Evolutionary conservation across 306 rosid genomes (phyloP).

Genomic region (Macrotyloma uniflorum): DNA sequence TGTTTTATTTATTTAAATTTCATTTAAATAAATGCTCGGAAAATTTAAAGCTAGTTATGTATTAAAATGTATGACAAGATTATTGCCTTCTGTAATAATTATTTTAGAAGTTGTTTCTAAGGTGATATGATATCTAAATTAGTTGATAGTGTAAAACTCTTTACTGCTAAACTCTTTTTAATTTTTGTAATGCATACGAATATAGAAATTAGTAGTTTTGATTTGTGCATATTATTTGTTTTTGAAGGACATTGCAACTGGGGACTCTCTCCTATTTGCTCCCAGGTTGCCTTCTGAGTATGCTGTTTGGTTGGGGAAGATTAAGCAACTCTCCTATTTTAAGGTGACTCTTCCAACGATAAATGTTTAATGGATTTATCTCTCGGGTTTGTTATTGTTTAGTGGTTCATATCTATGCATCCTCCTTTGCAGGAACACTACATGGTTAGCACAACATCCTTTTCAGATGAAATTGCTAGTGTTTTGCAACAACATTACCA

Average conservation of each 20-base stretch:
- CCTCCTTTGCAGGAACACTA: constrained; percentile 71
- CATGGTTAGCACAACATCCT: constrained; percentile 53
- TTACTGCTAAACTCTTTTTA: not conserved
- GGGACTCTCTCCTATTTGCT: constrained; percentile 71
- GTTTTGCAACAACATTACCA: constrained; percentile 58
- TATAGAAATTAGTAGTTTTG: not conserved
- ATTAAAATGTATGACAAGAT: not conserved
- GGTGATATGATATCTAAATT: not conserved
- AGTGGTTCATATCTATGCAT: constrained; percentile 34
- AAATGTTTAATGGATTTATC: not conserved
- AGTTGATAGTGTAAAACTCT: not conserved
- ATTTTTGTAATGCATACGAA: not conserved
- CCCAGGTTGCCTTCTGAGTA: constrained; percentile 84
- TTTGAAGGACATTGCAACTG: constrained; percentile 70
- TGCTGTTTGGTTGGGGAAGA: constrained; percentile 93
- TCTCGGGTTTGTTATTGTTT: not conserved
- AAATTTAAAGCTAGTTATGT: not conserved
- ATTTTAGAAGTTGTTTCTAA: not conserved
- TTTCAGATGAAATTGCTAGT: constrained; percentile 56
- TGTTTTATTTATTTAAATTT: not conserved
- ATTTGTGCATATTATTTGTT: constrained; percentile 23
- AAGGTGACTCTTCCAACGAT: constrained; percentile 54
- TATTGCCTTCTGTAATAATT: not conserved
- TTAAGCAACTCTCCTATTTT: constrained; percentile 58
- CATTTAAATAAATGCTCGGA: not conserved